phyloP scores from a whole-genome alignment of 2,329 filamentous ascomycete genomes.

The Tolypocladium album region DNA sequence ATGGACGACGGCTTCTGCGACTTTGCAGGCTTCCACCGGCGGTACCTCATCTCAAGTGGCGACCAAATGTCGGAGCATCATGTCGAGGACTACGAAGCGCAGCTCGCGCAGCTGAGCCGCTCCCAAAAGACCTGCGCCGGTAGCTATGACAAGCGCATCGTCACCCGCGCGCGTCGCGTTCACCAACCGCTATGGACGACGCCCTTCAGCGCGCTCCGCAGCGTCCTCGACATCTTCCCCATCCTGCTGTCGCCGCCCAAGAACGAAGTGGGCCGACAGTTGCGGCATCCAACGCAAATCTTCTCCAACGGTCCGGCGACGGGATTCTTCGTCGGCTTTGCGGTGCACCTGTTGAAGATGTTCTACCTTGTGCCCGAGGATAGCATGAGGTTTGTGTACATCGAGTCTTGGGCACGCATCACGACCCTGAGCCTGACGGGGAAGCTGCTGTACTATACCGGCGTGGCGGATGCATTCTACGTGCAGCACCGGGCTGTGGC shows the following conservation, averaged over 20 bases:
- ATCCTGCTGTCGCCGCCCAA: constrained; percentile 34
- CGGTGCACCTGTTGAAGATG: constrained; percentile 37
- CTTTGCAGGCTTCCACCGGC: constrained; percentile 51
- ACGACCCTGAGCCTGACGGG: constrained; percentile 76
- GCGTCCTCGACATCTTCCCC: constrained; percentile 50
- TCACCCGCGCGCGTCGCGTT: constrained; percentile 69
- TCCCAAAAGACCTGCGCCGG: constrained; percentile 18
- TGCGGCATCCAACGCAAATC: constrained; percentile 59
- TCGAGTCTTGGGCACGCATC: constrained; percentile 89
- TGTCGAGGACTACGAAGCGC: constrained; percentile 45
- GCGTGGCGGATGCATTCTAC: constrained; percentile 65
- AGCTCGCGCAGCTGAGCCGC: constrained; percentile 14
- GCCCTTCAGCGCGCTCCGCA: constrained; percentile 55
- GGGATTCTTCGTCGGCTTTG: constrained; percentile 60
- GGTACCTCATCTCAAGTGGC: constrained; percentile 70
- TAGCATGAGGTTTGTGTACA: constrained; percentile 66
- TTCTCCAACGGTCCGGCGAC: constrained; percentile 85
- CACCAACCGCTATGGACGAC: constrained; percentile 72
- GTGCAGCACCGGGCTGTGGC: constrained; percentile 70
- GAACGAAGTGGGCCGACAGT: constrained; percentile 10
- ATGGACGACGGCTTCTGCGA: constrained; percentile 49
- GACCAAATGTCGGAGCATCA: constrained; percentile 57
- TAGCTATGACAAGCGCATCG: constrained; percentile 52
- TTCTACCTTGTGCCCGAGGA: constrained; percentile 31
- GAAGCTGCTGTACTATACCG: constrained; percentile 52